Evolutionary conservation across 208 protist genomes (phyloP).

Genomic region (Leishmania amazonensis): DNA sequence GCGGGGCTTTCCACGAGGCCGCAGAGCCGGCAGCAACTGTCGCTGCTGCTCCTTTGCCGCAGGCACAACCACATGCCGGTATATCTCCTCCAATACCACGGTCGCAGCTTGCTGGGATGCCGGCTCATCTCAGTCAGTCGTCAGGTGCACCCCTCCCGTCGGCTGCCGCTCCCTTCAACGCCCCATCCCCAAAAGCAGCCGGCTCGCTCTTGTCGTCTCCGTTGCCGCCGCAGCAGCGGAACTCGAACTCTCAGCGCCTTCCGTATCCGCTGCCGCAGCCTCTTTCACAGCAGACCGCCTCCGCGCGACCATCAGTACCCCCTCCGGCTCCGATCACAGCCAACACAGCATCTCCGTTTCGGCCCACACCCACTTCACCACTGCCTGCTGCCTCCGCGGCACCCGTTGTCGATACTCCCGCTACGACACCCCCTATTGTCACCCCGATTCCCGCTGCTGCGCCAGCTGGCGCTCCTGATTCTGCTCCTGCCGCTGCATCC

Average conservation of each 20-base stretch:
- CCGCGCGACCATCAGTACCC: background rate
- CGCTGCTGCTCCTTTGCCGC: background rate
- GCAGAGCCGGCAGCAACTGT: background rate
- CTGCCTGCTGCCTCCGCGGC: background rate
- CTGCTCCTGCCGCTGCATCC: background rate
- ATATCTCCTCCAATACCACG: background rate
- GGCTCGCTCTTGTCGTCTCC: background rate
- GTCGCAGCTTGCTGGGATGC: background rate
- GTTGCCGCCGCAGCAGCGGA: background rate
- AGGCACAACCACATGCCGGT: background rate
- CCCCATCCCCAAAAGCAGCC: background rate
- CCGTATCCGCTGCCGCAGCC: constrained; percentile 7
- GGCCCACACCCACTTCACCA: background rate
- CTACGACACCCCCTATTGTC: background rate
- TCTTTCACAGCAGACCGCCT: background rate
- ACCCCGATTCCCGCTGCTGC: background rate
- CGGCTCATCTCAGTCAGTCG: background rate
- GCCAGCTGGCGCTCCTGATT: background rate
- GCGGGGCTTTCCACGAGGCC: background rate
- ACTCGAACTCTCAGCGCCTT: background rate
- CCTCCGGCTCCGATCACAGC: background rate
- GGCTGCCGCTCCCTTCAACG: background rate
- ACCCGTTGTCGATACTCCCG: background rate
- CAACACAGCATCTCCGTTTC: background rate
- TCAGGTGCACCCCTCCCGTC: background rate